These are phyloP conservation scores for Stephanodiscus minutulus DNA, from an alignment of 108 stramenopile genomes.

Conservation along the genomic window DNA sequence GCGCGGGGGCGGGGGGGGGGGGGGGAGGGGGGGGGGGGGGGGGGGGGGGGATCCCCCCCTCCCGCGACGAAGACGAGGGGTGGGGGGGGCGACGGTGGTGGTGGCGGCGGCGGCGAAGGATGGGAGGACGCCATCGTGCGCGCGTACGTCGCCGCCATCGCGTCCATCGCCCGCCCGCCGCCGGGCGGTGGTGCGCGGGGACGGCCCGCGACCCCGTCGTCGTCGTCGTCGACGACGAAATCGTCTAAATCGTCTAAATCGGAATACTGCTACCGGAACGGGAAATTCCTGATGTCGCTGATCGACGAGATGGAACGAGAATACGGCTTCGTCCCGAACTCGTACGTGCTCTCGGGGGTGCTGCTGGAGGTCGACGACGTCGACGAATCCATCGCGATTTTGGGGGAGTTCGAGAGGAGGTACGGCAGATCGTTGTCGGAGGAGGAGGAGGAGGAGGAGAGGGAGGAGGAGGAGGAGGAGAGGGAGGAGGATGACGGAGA, in stretches of 20 bases:
- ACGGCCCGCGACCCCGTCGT: neutral
- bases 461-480: no score
- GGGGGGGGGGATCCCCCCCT: no score
- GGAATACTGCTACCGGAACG: conserved; percentile 12
- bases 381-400: conserved; percentile 18
- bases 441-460: no score
- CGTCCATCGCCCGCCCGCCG: conserved; percentile 22
- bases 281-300: conserved; percentile 31
- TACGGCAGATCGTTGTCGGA: no score
- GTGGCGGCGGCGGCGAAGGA: neutral
- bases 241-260: no score
- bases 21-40: no score
- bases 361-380: conserved; percentile 44
- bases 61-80: no score
- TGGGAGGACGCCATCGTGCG: conserved; percentile 9
- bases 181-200: no score
- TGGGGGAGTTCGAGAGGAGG: conserved; percentile 19
- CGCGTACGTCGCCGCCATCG: conserved; percentile 37
- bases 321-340: neutral
- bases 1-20: no score
- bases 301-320: conserved; percentile 40
- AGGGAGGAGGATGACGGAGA: no score
- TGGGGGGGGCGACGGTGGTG: no score
- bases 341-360: conserved; percentile 43
- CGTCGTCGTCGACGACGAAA: neutral